Evolutionary conservation across 495 filamentous ascomycete species (phyloP).

Genomic region (Niebla homalea): DNA sequence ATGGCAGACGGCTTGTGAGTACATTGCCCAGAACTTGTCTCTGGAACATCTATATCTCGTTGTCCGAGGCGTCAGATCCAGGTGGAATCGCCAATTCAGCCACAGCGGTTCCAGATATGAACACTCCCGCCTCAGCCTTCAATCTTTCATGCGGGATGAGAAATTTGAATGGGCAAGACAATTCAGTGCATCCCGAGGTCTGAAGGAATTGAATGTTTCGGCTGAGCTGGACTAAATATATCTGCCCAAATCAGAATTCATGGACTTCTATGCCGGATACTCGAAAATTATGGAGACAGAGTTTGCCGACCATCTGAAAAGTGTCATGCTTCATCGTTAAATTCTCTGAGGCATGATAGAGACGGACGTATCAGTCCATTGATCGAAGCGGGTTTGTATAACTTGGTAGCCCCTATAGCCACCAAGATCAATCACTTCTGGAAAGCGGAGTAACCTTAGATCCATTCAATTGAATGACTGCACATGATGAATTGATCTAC

Average conservation of each 20-base stretch:
- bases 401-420: not conserved
- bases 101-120: too few species aligned
- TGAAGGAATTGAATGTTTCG: constrained; percentile 29
- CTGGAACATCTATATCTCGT: constrained; percentile 28
- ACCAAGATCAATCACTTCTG: too few species aligned
- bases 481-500: too few species aligned
- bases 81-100: too few species aligned
- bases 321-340: constrained; percentile 16
- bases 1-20: constrained; percentile 34
- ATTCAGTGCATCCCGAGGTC: constrained; percentile 25
- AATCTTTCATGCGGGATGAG: constrained; percentile 14
- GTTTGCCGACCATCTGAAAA: constrained; percentile 32
- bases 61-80: constrained; percentile 21
- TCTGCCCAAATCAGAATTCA: constrained; percentile 25
- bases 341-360: too few species aligned
- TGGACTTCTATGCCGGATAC: constrained; percentile 36
- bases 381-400: not conserved
- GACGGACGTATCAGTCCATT: too few species aligned
- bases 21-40: constrained; percentile 21
- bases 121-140: too few species aligned
- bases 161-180: constrained; percentile 38
- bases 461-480: too few species aligned
- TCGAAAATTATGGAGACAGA: constrained; percentile 37
- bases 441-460: too few species aligned
- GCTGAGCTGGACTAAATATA: constrained; percentile 30